Evolutionary conservation across 768 basidiomycete species (phyloP).

Genomic region (Boletus vermiculosoides): DNA sequence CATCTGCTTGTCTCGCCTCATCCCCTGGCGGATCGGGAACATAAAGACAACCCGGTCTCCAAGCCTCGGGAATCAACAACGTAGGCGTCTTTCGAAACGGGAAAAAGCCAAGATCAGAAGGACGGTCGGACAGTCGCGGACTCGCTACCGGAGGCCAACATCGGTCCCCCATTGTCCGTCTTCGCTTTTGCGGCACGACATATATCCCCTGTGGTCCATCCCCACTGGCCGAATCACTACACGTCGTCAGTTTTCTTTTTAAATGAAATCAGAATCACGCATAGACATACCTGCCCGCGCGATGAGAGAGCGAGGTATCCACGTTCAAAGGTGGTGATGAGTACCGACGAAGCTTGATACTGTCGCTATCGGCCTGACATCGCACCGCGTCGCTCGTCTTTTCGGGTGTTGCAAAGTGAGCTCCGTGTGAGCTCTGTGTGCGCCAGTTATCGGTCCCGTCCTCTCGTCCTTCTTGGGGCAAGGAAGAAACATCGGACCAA

Average conservation of each 20-base stretch:
- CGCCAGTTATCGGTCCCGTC: slow-evolving; percentile 16
- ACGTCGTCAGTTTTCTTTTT: neutral
- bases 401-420: neutral
- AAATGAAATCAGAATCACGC: neutral
- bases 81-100: slow-evolving; percentile 8
- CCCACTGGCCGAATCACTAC: neutral
- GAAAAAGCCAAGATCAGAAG: slow-evolving; percentile 5
- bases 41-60: slow-evolving; percentile 16
- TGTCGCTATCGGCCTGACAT: neutral
- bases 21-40: slow-evolving; percentile 11
- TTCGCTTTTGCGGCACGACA: slow-evolving; percentile 23
- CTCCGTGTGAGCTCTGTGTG: neutral
- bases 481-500: neutral
- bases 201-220: slow-evolving; percentile 7
- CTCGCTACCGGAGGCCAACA: neutral
- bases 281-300: neutral
- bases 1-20: slow-evolving; percentile 4
- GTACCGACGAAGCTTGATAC: slow-evolving; percentile 1
- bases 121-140: neutral
- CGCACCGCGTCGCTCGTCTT: neutral
- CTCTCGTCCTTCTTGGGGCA: slow-evolving; percentile 3
- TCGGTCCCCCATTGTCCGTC: neutral
- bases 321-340: slow-evolving; percentile 1
- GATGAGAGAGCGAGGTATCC: neutral
- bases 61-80: slow-evolving; percentile 8